Percentiles rank a stretch among this genome's conserved stretches.
These are phyloP conservation scores for Domatiomyces catenatus DNA, from an alignment of 2,329 filamentous ascomycete genomes.

Conservation along the genomic window DNA sequence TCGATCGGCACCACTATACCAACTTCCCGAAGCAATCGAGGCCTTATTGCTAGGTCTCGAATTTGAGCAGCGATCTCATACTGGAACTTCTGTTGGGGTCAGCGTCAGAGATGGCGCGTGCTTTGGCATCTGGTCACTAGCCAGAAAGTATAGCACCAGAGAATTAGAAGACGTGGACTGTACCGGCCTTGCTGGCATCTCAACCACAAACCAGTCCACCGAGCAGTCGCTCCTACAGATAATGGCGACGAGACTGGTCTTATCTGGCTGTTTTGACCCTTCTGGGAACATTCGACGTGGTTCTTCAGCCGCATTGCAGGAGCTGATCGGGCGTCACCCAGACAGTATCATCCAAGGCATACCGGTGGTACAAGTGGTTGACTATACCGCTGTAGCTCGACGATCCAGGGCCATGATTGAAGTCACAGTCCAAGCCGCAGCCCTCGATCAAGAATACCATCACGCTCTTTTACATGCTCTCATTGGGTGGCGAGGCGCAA, in stretches of 20 bases:
- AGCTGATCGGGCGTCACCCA: slow-evolving; percentile 83
- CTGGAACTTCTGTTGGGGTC: slow-evolving; percentile 69
- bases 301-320: slow-evolving; percentile 83
- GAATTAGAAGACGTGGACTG: slow-evolving; percentile 45
- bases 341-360: slow-evolving; percentile 73
- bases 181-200: slow-evolving; percentile 21
- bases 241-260: slow-evolving; percentile 65
- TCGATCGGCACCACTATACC: slow-evolving; percentile 56
- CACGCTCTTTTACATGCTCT: slow-evolving; percentile 54
- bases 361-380: slow-evolving; percentile 69
- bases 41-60: slow-evolving; percentile 63
- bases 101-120: slow-evolving; percentile 92
- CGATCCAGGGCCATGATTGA: slow-evolving; percentile 65
- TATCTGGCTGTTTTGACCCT: slow-evolving; percentile 71
- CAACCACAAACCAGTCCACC: not conserved
- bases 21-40: slow-evolving; percentile 59
- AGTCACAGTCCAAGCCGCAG: slow-evolving; percentile 54
- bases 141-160: slow-evolving; percentile 65
- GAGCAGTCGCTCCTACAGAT: slow-evolving; percentile 47
- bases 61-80: slow-evolving; percentile 77
- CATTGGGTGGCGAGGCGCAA: slow-evolving; percentile 76
- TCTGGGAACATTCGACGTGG: slow-evolving; percentile 87
- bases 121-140: slow-evolving; percentile 88
- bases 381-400: slow-evolving; percentile 87
- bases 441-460: slow-evolving; percentile 50